Evolutionary conservation across 345 rosid species (phyloP), one percentile per base, ranked within the genome.

Genomic region (Eucalyptus paniculata): DNA sequence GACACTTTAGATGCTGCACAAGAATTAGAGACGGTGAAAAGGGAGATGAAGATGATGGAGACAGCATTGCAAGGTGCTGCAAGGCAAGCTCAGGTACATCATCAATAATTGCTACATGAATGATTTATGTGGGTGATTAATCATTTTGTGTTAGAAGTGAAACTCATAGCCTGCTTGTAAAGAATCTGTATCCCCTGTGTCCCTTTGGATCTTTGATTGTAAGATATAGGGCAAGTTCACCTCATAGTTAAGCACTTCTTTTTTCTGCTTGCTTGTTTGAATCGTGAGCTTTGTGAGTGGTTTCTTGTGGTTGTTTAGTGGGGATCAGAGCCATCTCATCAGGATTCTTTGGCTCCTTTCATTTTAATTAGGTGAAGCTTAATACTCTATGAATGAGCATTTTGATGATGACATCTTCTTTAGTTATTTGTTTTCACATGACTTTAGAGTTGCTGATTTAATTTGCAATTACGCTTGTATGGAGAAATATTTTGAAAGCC

Each of bases 11-110:
- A 92, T 90, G 89, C 93, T 60, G 53, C 88, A 87, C 90, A 89
- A 87, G 99, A 98, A 92, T 87, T 98, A 90, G 98, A 94, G 93
- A 98, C 93, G 91, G 91, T 96, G 87, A 98, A 94, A 93, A 95
- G 87, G 92, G 99, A 98, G 92, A 93, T 96, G 96, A 95, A 96
- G 92, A 95, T 96, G 97, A 96, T 98, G 95, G 99, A 98, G 94
- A 91, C 95, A 62, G 99, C 99, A 88, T 91, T 98, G 92, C 99
- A 95, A 92, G 98, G 99, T 93, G 99, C 99, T 93, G 99, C 99
- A 88, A 97, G 99, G 93, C 99, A 97, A 96, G 96, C 99, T 87
- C 99, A 98, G 99, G 99, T 98, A 95, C 92, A 88, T 92, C 17
- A 56, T 87, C 10, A 80, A 32, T 77, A 53, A 50, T 19, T 67